Conservation (phyloP, 768 basidiomycete genomes). For the Termitomyces sp. region DNA sequence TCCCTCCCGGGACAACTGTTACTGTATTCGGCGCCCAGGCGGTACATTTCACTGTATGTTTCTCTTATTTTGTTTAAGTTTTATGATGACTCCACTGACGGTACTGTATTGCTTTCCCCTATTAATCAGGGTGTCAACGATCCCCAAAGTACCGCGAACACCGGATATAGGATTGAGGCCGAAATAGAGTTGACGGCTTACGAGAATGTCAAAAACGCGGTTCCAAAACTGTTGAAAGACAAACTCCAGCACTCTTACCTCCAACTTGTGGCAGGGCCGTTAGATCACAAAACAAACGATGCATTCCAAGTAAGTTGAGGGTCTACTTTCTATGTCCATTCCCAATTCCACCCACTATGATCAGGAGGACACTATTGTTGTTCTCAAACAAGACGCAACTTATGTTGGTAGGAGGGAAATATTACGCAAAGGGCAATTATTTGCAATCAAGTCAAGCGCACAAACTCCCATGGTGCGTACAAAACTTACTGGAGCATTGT, state of each 20-base stretch:
- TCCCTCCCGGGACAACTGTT: neutral
- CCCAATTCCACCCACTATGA: no score
- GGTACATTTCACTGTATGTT: neutral
- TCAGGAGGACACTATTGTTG: neutral
- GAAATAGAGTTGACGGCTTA: neutral
- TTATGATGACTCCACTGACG: neutral
- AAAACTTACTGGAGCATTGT: neutral
- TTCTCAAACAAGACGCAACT: neutral
- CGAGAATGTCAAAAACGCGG: neutral
- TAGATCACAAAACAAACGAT: accelerated
- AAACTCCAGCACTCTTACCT: neutral
- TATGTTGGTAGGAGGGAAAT: neutral
- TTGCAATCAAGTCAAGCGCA: neutral
- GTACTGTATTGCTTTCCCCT: neutral
- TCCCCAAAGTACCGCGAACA: neutral
- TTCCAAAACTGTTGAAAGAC: accelerated
- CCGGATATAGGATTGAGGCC: neutral
- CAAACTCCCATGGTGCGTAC: neutral
- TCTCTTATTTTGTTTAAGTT: no score
- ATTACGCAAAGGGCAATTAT: neutral
- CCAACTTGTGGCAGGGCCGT: neutral
- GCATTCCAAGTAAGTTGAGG: neutral
- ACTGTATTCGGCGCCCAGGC: neutral
- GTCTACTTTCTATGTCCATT: neutral
- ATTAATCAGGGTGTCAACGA: neutral